Percentiles rank a stretch among this genome's conserved stretches.
Evolutionary conservation across 352 stramenopile species (phyloP).

Genomic region (Globisporangium viniferum): DNA sequence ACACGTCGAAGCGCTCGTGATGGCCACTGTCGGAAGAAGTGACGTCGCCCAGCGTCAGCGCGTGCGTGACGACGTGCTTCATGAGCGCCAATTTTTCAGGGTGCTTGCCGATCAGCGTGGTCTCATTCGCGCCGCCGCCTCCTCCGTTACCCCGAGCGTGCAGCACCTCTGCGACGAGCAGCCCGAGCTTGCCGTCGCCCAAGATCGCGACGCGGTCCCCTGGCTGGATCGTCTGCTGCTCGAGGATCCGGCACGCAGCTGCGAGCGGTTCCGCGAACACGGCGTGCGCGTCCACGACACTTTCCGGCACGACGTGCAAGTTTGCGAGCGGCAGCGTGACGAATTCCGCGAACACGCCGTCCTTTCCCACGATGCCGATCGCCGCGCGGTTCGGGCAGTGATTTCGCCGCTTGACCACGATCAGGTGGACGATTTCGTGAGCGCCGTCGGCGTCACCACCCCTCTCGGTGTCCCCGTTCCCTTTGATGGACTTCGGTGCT

Average conservation of each 20-base stretch:
- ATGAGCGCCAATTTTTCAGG: slow-evolving; percentile 50
- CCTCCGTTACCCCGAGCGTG: slow-evolving; percentile 13
- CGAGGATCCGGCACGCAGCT: slow-evolving; percentile 80
- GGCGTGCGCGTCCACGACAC: slow-evolving; percentile 60
- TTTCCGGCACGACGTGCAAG: slow-evolving; percentile 74
- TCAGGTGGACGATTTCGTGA: background rate
- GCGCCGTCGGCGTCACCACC: background rate
- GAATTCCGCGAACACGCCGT: slow-evolving; percentile 85
- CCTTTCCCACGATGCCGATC: slow-evolving; percentile 77
- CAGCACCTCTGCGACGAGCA: slow-evolving; percentile 86
- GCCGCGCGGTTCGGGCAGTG: slow-evolving; percentile 84
- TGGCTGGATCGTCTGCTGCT: slow-evolving; percentile 66
- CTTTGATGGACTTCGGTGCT: slow-evolving; percentile 5
- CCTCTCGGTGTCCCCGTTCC: background rate
- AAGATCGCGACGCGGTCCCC: slow-evolving; percentile 73
- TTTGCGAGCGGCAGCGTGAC: slow-evolving; percentile 78
- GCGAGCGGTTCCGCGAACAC: slow-evolving; percentile 87
- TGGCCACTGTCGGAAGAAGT: slow-evolving; percentile 1
- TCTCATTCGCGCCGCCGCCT: slow-evolving; percentile 19
- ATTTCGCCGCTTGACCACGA: slow-evolving; percentile 58
- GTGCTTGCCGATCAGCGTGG: slow-evolving; percentile 64
- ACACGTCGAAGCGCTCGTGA: slow-evolving; percentile 45
- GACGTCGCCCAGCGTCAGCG: slow-evolving; percentile 23
- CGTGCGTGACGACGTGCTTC: slow-evolving; percentile 37
- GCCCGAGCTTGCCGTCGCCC: slow-evolving; percentile 87